Conservation (phyloP, 1,139 yeast genomes). For the Zygosaccharomyces pseudobailii region DNA sequence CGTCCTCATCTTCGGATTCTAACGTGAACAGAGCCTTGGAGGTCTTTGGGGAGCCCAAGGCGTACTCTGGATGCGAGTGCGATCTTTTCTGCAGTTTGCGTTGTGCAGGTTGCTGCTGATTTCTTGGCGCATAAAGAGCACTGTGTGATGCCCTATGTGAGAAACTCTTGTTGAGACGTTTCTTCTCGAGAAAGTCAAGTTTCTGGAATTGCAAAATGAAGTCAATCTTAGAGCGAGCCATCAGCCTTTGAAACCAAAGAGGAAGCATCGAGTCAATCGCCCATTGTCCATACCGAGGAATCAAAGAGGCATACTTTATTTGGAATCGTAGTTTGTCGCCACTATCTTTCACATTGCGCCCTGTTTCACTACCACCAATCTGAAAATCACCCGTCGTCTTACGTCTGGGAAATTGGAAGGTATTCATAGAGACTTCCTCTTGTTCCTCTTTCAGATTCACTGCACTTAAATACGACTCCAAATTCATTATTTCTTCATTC, state of each 20-base stretch:
- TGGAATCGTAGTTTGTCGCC: slow-evolving; percentile 27
- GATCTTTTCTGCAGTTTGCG: slow-evolving; percentile 16
- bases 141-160: slow-evolving; percentile 6
- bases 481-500: slow-evolving; percentile 40
- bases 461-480: slow-evolving; percentile 32
- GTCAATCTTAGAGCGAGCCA: slow-evolving; percentile 29
- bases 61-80: slow-evolving; percentile 21
- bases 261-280: slow-evolving; percentile 33
- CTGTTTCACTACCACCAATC: neutral
- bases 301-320: slow-evolving; percentile 20
- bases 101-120: neutral
- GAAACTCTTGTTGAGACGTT: slow-evolving; percentile 33
- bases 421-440: slow-evolving; percentile 14
- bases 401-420: slow-evolving; percentile 24
- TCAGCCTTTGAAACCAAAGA: slow-evolving; percentile 37
- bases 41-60: slow-evolving; percentile 9
- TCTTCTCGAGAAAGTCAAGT: slow-evolving; percentile 39
- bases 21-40: slow-evolving; percentile 16
- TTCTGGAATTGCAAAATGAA: slow-evolving; percentile 37
- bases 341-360: slow-evolving; percentile 4
- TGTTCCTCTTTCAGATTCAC: slow-evolving; percentile 28
- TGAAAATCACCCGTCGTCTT: slow-evolving; percentile 3
- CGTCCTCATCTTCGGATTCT: slow-evolving; percentile 30
- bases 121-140: neutral
- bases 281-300: slow-evolving; percentile 12